Evolutionary conservation across 2,329 filamentous ascomycete species (phyloP), one percentile per base, ranked within the genome.

Genomic region (Beauveria pseudobassiana): DNA sequence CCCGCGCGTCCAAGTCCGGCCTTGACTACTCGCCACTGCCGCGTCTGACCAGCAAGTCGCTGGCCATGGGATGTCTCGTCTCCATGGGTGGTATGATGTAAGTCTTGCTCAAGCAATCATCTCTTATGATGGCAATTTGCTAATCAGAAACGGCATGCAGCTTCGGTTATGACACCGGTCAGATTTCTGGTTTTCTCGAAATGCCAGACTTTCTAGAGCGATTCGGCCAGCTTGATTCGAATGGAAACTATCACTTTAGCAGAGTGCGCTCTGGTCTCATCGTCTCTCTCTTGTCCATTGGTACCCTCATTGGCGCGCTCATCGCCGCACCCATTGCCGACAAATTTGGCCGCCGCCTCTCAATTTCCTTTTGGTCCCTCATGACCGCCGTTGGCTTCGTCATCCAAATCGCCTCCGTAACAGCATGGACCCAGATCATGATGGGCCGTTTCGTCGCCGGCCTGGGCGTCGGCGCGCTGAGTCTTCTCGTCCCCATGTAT

Each of bases 401-500:
- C n/a, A 81, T 90, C 20, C 85, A 88, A 67, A 85, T 88, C 62
- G 78, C 85, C 0, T 77, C 86, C 0, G 67, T 71, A 0, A 67
- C 66, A 2, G 74, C 74, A 9, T 90, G 87, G 87, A 83, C 83
- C 52, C 87, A 90, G 67, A 77, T 89, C 62, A 86, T 86, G 65
- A 76, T 87, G 51, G 87, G 87, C 16, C 78, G 88, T 60, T 82
- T 85, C 67, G 78, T 88, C 18, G 83, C 85, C 16, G 88, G 87
- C 57, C 75, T 89, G 1, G 87, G 87, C 16, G 86, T 91, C 48
- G 88, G 88, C 60, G 83, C 82, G 0, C 72, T 89, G 1, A 86
- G 82, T 10, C 81, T 88, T 5, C 73, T 86, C 14, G 85, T 87
- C 0, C 86, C 86, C n/a, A 87, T 90, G 84, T 90, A 89, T 69